Evolutionary conservation across 768 basidiomycete genomes (phyloP).

Genomic region (Naganishia antarctica): DNA sequence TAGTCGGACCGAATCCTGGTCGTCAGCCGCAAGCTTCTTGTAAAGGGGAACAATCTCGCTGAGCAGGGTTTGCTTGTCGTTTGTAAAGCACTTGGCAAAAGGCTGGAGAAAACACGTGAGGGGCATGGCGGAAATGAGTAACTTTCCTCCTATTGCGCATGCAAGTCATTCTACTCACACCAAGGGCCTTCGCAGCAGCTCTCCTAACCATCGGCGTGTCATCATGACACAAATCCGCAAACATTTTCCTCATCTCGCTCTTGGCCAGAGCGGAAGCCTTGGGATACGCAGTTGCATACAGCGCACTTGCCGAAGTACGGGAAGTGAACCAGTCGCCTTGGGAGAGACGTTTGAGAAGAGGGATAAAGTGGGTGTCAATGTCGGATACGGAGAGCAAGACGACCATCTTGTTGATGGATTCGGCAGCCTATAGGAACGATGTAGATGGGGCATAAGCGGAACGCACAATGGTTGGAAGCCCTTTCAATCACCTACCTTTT

Average conservation of each 20-base stretch:
- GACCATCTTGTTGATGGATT: slow-evolving; percentile 88
- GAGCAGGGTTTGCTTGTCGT: slow-evolving; percentile 63
- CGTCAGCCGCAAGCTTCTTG: slow-evolving; percentile 86
- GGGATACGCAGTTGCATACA: slow-evolving; percentile 84
- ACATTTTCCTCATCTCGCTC: slow-evolving; percentile 81
- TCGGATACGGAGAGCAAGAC: slow-evolving; percentile 68
- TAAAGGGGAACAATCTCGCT: slow-evolving; percentile 87
- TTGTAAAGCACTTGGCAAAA: slow-evolving; percentile 70
- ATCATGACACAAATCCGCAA: slow-evolving; percentile 73
- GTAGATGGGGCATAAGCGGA: background rate
- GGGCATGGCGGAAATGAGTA: too few species aligned
- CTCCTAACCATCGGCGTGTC: slow-evolving; percentile 98
- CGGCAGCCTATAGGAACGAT: slow-evolving; percentile 66
- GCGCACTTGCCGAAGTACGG: slow-evolving; percentile 86
- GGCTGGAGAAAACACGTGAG: too few species aligned
- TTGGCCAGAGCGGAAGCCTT: slow-evolving; percentile 50
- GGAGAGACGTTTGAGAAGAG: slow-evolving; percentile 79
- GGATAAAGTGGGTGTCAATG: slow-evolving; percentile 85
- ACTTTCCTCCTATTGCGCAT: too few species aligned
- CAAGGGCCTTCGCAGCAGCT: slow-evolving; percentile 92
- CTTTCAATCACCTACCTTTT: slow-evolving; percentile 64
- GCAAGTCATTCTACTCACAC: slow-evolving; percentile 64
- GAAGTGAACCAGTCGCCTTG: slow-evolving; percentile 99
- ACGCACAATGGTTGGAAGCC: too few species aligned
- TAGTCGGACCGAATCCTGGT: slow-evolving; percentile 95